Percentiles rank a stretch among this genome's conserved stretches.
phyloP scores from a whole-genome alignment of 345 rosid genomes.

The Eucalyptus tenuipes region DNA sequence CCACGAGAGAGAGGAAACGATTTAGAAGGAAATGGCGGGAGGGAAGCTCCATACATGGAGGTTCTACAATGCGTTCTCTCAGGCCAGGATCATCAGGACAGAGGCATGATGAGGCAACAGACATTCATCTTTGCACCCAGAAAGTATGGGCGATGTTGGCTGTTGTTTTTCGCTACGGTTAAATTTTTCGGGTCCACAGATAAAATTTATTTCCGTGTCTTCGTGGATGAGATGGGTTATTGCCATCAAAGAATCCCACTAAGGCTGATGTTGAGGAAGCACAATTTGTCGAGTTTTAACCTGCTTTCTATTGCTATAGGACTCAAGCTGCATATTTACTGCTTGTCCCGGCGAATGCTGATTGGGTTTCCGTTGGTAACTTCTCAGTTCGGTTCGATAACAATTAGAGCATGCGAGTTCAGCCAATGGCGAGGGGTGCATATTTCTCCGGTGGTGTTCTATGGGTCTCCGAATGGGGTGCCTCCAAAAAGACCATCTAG shows the following conservation, averaged over 20 bases:
- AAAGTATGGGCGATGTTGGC: slow-evolving; percentile 11
- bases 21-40: slow-evolving; percentile 26
- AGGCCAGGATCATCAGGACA: slow-evolving; percentile 16
- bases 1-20: slow-evolving; percentile 57
- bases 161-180: not conserved
- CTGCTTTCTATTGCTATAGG: not conserved
- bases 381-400: slow-evolving; percentile 29
- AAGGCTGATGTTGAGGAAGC: not conserved
- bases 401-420: slow-evolving; percentile 3
- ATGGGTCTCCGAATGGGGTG: slow-evolving; percentile 75
- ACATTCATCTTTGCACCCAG: slow-evolving; percentile 1
- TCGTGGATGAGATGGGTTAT: not conserved
- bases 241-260: not conserved
- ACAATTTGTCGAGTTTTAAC: not conserved
- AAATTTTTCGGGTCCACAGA: not conserved
- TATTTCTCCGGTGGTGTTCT: slow-evolving; percentile 68
- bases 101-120: slow-evolving; percentile 10
- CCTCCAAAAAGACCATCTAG: slow-evolving; percentile 88
- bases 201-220: not conserved
- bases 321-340: not conserved
- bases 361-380: not conserved
- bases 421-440: slow-evolving; percentile 14
- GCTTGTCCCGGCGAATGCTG: not conserved
- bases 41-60: slow-evolving; percentile 7
- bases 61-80: slow-evolving; percentile 1